phyloP scores from a whole-genome alignment of 371 early-diverging fungal genomes.

The Parasitella parasitica region DNA sequence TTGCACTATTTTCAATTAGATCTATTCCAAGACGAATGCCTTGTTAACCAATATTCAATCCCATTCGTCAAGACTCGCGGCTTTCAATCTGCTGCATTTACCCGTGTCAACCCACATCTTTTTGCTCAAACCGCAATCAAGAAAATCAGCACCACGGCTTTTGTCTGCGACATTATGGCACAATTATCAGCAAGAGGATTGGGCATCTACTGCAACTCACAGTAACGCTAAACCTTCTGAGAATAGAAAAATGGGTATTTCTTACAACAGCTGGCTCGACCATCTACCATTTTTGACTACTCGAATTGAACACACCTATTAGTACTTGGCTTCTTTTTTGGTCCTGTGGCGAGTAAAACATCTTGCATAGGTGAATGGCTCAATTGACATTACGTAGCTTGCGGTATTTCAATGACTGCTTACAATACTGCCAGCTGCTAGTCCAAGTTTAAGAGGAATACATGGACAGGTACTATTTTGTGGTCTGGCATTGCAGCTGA shows the following conservation, averaged over 20 bases:
- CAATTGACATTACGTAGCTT: conserved; percentile 49
- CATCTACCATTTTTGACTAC: conserved; percentile 62
- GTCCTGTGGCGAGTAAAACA: conserved; percentile 80
- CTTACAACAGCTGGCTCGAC: conserved; percentile 46
- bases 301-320: conserved; percentile 89
- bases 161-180: neutral
- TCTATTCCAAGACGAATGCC: neutral
- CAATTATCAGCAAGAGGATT: neutral
- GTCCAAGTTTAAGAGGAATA: conserved; percentile 74
- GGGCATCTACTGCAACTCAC: conserved; percentile 9
- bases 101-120: neutral
- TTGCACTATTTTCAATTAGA: neutral
- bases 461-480: conserved; percentile 75
- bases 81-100: neutral
- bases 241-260: conserved; percentile 3
- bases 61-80: neutral
- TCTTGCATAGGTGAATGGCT: too few species aligned
- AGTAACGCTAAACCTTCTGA: neutral
- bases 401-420: conserved; percentile 84
- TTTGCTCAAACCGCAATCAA: neutral
- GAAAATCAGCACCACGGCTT: neutral
- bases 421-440: conserved; percentile 45
- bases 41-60: neutral
- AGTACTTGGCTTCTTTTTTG: conserved; percentile 91
- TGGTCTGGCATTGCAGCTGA: conserved; percentile 74